Base-by-base conservation (phyloP, 306 rosid species). In the Quercus ilex region DNA sequence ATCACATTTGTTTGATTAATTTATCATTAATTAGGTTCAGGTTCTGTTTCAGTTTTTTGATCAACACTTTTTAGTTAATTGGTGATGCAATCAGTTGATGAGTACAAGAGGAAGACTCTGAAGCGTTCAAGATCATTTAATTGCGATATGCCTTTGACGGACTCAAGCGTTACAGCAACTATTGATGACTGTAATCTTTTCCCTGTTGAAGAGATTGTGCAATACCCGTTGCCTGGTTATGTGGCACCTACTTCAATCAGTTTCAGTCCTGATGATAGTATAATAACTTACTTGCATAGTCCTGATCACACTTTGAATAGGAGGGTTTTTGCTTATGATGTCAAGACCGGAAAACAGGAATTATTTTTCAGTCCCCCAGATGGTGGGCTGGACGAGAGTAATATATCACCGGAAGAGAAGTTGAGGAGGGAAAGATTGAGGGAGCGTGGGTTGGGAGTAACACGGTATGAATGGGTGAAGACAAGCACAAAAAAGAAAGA, bases 361-460 rank as follows among this genome's bases (percentile, higher is more conserved):
- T 69, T 90, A 87, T 65, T 91, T 73, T 95, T 95, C 62, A 88
- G 98, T 64, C 97, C 99, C 51, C 97, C 92, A 0, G 93, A 90
- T 77, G 99, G 97, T 5, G 99, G 98, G 73, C 87, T 91, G n/a
- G 98, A 91, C 46, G 98, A 95, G 85, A 88, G 92, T 72, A 92
- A 92, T 78, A 89, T 93, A 77, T 89, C 99, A 31, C 87, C 93
- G 0, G 98, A 95, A 81, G 98, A 93, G 86, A 93, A 93, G 83
- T 78, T 93, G 86, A 89, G 99, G 92, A 88, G 98, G 87, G 99
- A 95, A 88, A 93, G 99, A 86, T 83, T 86, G 89, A 89, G 97
- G 86, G 99, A 93, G 83, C 94, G 98, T 0, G 98, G 99, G 75
- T 83, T 93, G 83, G 99, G 98, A 76, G 99, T 95, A 63, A 95